phyloP scores from a whole-genome alignment of 1,139 yeast species.

The Taphrina betulina region DNA sequence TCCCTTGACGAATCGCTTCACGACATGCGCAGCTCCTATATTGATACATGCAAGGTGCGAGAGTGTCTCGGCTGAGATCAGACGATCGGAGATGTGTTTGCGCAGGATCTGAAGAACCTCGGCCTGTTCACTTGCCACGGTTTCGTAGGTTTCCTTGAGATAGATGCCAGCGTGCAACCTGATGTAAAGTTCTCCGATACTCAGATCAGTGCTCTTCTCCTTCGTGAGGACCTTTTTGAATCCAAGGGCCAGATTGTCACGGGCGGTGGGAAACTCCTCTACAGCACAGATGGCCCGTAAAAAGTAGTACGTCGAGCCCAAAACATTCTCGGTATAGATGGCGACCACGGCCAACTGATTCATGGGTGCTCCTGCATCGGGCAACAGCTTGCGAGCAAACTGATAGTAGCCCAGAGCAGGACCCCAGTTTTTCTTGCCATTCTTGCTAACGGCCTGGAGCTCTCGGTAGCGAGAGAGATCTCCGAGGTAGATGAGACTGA shows the following conservation, averaged over 20 bases:
- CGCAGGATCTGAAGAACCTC: slow-evolving; percentile 6
- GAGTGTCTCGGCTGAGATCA: slow-evolving; percentile 34
- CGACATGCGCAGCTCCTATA: slow-evolving; percentile 33
- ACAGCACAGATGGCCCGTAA: slow-evolving; percentile 37
- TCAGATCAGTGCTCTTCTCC: background rate
- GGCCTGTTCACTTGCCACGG: background rate
- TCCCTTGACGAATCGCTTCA: slow-evolving; percentile 2
- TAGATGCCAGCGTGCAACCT: slow-evolving; percentile 1
- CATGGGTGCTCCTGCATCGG: slow-evolving; percentile 37
- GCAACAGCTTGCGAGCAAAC: slow-evolving; percentile 37
- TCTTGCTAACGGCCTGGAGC: slow-evolving; percentile 31
- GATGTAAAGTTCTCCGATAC: slow-evolving; percentile 1
- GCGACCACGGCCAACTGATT: slow-evolving; percentile 40
- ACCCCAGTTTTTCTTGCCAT: slow-evolving; percentile 36
- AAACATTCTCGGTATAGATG: slow-evolving; percentile 33
- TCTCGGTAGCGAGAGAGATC: slow-evolving; percentile 40
- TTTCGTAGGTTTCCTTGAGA: background rate
- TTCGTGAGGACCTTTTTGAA: slow-evolving; percentile 35
- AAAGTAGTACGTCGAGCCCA: slow-evolving; percentile 38
- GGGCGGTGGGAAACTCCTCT: slow-evolving; percentile 38
- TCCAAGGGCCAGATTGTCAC: slow-evolving; percentile 36
- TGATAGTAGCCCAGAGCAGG: slow-evolving; percentile 37
- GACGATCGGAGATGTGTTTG: slow-evolving; percentile 24
- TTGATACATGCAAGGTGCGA: slow-evolving; percentile 33
- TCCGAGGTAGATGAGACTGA: slow-evolving; percentile 37